Percentiles rank a stretch among this genome's conserved stretches.
phyloP scores from a whole-genome alignment of 1,139 yeast genomes.

The Nakaseomyces uthaithaninus region DNA sequence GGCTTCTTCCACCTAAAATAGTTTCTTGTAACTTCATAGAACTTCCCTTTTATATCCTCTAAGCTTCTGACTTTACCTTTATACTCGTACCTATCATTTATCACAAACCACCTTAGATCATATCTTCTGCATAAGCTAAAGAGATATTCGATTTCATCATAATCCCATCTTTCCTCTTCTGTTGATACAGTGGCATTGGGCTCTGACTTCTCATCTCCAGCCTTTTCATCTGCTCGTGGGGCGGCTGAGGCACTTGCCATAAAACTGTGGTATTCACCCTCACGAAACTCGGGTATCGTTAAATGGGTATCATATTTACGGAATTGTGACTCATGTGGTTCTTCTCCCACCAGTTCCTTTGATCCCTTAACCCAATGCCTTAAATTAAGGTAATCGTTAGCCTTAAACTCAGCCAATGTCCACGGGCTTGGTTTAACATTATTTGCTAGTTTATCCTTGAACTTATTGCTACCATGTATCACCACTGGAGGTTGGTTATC shows the following conservation, averaged over 20 bases:
- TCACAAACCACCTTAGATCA: conserved; percentile 83
- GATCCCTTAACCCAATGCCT: conserved; percentile 87
- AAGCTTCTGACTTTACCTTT: conserved; percentile 32
- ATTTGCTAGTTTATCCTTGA: conserved; percentile 59
- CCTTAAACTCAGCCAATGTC: conserved; percentile 58
- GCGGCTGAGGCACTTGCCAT: conserved; percentile 34
- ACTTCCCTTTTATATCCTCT: conserved; percentile 80
- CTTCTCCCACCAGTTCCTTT: conserved; percentile 37
- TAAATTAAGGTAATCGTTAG: conserved; percentile 47
- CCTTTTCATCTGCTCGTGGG: conserved; percentile 9
- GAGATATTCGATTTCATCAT: conserved; percentile 66
- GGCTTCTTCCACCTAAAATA: conserved; percentile 31
- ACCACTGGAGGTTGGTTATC: conserved; percentile 85
- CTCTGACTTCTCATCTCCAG: conserved; percentile 6
- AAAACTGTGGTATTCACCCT: conserved; percentile 53
- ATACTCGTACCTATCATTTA: conserved; percentile 62
- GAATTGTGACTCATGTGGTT: conserved; percentile 49
- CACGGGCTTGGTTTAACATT: conserved; percentile 69
- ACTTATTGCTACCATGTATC: conserved; percentile 46
- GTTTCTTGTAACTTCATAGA: conserved; percentile 51
- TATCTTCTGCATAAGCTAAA: conserved; percentile 64
- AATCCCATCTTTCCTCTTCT: conserved; percentile 45
- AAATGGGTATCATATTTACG: conserved; percentile 66
- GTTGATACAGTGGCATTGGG: background rate
- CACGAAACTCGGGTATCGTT: conserved; percentile 61